Percentiles rank a stretch among this genome's conserved stretches.
Conservation (phyloP, 768 basidiomycete genomes). For the Exidia glandulosa region DNA sequence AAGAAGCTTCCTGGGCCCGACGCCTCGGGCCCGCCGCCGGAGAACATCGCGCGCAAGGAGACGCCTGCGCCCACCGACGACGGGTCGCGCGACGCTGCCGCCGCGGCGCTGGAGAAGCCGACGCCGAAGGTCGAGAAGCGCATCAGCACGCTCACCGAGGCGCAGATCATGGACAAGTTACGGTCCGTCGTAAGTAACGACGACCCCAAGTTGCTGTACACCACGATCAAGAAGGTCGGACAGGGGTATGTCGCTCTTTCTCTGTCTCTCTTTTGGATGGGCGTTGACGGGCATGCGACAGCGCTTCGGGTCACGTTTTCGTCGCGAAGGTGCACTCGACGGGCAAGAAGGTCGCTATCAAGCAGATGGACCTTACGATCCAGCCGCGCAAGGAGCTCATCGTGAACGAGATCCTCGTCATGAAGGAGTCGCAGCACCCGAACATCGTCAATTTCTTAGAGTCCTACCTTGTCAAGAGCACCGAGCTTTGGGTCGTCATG, state of each 20-base stretch:
- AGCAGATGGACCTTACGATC: slow-evolving; percentile 94
- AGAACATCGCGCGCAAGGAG: slow-evolving; percentile 41
- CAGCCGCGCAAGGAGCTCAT: slow-evolving; percentile 96
- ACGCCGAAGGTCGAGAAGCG: slow-evolving; percentile 62
- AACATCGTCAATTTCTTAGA: slow-evolving; percentile 96
- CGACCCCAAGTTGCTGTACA: slow-evolving; percentile 83
- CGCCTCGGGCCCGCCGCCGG: too few relatives aligned
- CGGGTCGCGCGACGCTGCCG: slow-evolving; percentile 52
- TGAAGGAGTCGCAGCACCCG: slow-evolving; percentile 96
- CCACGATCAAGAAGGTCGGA: slow-evolving; percentile 97
- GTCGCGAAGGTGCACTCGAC: slow-evolving; percentile 84
- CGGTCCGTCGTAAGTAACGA: slow-evolving; percentile 75
- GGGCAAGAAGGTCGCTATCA: slow-evolving; percentile 89
- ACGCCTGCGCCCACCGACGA: slow-evolving; percentile 34
- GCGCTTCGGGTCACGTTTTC: slow-evolving; percentile 95
- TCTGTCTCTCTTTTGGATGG: too few relatives aligned
- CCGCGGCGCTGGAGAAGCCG: slow-evolving; percentile 51
- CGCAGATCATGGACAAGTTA: slow-evolving; percentile 97
- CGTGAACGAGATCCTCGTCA: slow-evolving; percentile 95
- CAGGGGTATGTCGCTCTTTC: slow-evolving; percentile 96
- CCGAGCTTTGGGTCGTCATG: slow-evolving; percentile 96
- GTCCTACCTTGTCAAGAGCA: slow-evolving; percentile 77
- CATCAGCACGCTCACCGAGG: slow-evolving; percentile 93
- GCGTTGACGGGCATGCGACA: too few relatives aligned
- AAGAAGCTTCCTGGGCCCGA: too few relatives aligned